Evolutionary conservation across 139 green algal species (phyloP).

Genomic region (Asterochloris erici): DNA sequence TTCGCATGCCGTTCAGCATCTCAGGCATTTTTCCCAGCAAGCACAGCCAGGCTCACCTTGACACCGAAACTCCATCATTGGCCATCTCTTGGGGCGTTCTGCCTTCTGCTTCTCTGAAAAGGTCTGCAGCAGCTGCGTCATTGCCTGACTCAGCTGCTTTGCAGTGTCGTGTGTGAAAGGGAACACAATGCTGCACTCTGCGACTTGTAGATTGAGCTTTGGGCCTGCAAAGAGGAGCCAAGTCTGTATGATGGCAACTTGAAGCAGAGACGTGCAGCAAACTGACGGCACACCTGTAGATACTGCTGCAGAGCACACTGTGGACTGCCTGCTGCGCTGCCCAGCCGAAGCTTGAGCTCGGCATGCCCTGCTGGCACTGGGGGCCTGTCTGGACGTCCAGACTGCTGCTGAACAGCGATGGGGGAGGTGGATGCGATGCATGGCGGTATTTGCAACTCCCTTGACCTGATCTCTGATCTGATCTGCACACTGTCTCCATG

Average conservation of each 20-base stretch:
- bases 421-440: too few species aligned
- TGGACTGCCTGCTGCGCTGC: too few species aligned
- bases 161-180: constrained; percentile 41
- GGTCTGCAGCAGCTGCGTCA: constrained; percentile 57
- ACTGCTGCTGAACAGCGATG: too few species aligned
- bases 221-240: not conserved
- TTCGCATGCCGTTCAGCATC: not conserved
- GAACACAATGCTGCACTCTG: constrained; percentile 50
- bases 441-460: too few species aligned
- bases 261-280: too few species aligned
- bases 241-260: not conserved
- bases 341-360: too few species aligned
- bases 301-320: too few species aligned
- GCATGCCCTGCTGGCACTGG: too few species aligned
- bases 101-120: constrained; percentile 69
- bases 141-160: constrained; percentile 31
- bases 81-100: constrained; percentile 52
- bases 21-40: not conserved
- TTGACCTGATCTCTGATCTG: too few species aligned
- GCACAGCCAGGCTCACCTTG: constrained; percentile 9
- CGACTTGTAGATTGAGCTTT: constrained; percentile 37
- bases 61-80: constrained; percentile 51
- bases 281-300: too few species aligned
- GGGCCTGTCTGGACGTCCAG: too few species aligned
- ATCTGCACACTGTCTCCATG: too few species aligned